A percentile compares a stretch with the other conserved stretches of the same genome.
Evolutionary conservation across 2,329 filamentous ascomycete species (phyloP).

Genomic region (Fusarium pseudograminearum): DNA sequence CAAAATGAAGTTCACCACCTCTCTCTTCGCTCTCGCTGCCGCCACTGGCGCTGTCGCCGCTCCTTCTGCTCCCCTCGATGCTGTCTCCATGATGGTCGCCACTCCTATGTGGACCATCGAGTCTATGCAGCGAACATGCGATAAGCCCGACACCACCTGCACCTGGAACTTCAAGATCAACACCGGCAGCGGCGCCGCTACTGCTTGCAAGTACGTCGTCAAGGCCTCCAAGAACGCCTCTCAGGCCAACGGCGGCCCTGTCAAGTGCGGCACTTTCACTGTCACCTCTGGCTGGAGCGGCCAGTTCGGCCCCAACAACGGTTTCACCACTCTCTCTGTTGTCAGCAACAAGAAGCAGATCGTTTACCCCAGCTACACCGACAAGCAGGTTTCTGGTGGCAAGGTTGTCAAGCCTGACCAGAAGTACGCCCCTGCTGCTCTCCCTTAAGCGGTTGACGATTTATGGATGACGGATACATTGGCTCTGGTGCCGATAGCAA

Average conservation of each 20-base stretch:
- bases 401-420: constrained; percentile 62
- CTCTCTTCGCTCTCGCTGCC: constrained; percentile 52
- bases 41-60: constrained; percentile 51
- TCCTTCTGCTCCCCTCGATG: constrained; percentile 47
- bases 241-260: constrained; percentile 54
- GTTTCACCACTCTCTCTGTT: constrained; percentile 66
- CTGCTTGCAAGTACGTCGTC: constrained; percentile 47
- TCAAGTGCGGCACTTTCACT: constrained; percentile 61
- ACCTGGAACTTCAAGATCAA: constrained; percentile 59
- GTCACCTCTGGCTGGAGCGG: constrained; percentile 67
- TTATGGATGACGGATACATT: not conserved
- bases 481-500: not conserved
- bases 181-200: constrained; percentile 56
- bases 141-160: constrained; percentile 54
- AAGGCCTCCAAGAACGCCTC: constrained; percentile 51
- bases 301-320: constrained; percentile 63
- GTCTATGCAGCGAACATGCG: constrained; percentile 56
- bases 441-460: constrained; percentile 17
- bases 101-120: constrained; percentile 58
- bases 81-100: constrained; percentile 56
- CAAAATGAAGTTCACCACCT: constrained; percentile 59
- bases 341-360: constrained; percentile 58
- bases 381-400: constrained; percentile 60
- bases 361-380: constrained; percentile 64
- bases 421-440: constrained; percentile 54